A percentile compares a stretch with the other conserved stretches of the same genome.
Conservation (phyloP, 257 asterid species). For the Nyctanthes arbortristis region DNA sequence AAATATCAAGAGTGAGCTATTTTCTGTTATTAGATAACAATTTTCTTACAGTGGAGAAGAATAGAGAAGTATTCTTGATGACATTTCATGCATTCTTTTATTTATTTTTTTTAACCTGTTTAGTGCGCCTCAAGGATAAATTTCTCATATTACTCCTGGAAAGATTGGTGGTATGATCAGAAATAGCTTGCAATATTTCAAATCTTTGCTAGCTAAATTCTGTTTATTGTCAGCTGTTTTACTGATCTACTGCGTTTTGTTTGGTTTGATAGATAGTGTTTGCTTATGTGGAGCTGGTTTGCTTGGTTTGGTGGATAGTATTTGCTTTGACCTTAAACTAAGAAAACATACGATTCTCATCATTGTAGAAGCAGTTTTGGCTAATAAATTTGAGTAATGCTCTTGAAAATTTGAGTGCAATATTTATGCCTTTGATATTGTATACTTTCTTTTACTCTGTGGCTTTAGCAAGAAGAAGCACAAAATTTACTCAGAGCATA, state of each 20-base stretch:
- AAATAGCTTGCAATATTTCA: neutral
- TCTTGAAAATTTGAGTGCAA: slow-evolving; percentile 8
- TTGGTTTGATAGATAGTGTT: neutral
- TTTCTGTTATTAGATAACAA: neutral
- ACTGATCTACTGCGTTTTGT: neutral
- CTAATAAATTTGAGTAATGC: neutral
- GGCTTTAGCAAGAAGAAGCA: neutral
- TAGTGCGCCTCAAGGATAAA: neutral
- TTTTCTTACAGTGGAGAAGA: neutral
- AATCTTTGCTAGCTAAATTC: neutral
- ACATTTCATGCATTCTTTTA: neutral
- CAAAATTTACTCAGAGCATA: slow-evolving; percentile 11
- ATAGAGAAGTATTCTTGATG: too few species aligned
- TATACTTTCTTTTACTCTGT: slow-evolving; percentile 2
- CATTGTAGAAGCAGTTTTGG: neutral
- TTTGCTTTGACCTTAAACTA: neutral
- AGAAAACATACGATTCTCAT: neutral
- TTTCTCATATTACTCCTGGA: neutral
- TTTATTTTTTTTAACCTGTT: neutral
- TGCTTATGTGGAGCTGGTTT: neutral
- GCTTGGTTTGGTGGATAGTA: neutral
- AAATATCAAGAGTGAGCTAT: neutral
- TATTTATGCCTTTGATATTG: slow-evolving; percentile 15
- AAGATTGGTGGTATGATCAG: neutral
- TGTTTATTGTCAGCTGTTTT: neutral